A percentile compares a stretch with the other conserved stretches of the same genome.
phyloP scores from a whole-genome alignment of 208 protist species.

The Acanthamoeba royreba region DNA sequence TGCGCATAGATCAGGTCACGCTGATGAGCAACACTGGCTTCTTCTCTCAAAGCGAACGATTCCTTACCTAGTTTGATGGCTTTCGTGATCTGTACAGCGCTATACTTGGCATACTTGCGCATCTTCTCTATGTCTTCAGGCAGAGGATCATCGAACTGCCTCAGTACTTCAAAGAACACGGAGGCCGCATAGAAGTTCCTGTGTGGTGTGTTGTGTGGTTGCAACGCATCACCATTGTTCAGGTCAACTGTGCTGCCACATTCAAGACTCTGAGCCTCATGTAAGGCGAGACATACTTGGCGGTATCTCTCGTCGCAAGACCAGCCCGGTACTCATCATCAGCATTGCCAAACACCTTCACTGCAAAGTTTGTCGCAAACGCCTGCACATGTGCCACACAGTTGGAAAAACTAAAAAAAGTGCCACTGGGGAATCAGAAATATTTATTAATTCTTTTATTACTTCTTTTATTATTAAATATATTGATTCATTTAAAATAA shows the following conservation, averaged over 20 bases:
- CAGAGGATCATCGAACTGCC: slow-evolving; percentile 18
- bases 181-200: slow-evolving; percentile 24
- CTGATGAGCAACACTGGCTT: neutral
- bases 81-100: neutral
- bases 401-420: no score
- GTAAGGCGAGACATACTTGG: neutral
- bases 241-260: no score
- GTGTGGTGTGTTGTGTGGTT: neutral
- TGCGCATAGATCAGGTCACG: neutral
- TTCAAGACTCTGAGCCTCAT: no score
- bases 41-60: neutral
- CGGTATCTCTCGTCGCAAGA: neutral
- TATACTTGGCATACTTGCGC: slow-evolving; percentile 48
- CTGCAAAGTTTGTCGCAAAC: neutral
- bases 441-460: no score
- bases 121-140: neutral
- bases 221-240: no score
- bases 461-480: no score
- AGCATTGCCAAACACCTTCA: neutral
- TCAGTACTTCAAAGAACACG: neutral
- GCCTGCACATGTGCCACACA: neutral
- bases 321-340: slow-evolving; percentile 7
- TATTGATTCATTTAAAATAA: neutral
- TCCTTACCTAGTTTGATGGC: neutral
- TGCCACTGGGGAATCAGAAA: no score